Conservation (phyloP, 2,329 filamentous ascomycete genomes). For the Nigrograna mackinnonii region DNA sequence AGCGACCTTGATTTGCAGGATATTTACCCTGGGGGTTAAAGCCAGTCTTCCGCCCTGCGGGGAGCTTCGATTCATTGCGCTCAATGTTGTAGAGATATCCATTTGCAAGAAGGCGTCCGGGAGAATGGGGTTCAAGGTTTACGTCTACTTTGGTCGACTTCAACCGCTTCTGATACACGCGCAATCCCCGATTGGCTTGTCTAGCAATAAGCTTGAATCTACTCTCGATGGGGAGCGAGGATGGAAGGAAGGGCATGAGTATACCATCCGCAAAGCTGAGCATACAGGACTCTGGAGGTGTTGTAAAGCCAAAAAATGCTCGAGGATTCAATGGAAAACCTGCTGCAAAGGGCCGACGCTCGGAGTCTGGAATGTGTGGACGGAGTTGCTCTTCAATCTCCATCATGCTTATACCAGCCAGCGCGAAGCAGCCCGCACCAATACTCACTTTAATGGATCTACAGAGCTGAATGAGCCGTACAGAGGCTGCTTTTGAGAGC, state of each 20-base stretch:
- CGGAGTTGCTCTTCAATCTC: constrained; percentile 41
- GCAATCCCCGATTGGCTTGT: constrained; percentile 47
- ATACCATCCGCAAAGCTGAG: constrained; percentile 53
- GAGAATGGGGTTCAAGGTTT: constrained; percentile 38
- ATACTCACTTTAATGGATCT: constrained; percentile 42
- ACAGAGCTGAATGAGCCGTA: constrained; percentile 42
- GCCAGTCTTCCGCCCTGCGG: constrained; percentile 24
- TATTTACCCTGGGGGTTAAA: constrained; percentile 44
- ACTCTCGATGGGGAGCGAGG: constrained; percentile 34
- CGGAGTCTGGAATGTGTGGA: constrained; percentile 24
- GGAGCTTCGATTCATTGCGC: constrained; percentile 38
- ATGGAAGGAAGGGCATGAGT: constrained; percentile 46
- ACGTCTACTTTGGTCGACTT: constrained; percentile 13
- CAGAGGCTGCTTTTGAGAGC: constrained; percentile 36
- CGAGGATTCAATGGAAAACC: constrained; percentile 53
- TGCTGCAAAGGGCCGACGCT: constrained; percentile 46
- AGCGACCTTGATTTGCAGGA: constrained; percentile 28
- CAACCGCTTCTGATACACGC: constrained; percentile 49
- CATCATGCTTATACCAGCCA: constrained; percentile 52
- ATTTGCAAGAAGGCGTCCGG: constrained; percentile 45
- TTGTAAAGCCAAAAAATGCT: constrained; percentile 43
- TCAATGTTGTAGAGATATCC: constrained; percentile 48
- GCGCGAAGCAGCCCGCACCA: constrained; percentile 51
- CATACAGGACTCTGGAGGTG: constrained; percentile 50
- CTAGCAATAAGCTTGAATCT: constrained; percentile 44